Conservation (phyloP, 2,329 filamentous ascomycete genomes). For the Exophiala sp. region DNA sequence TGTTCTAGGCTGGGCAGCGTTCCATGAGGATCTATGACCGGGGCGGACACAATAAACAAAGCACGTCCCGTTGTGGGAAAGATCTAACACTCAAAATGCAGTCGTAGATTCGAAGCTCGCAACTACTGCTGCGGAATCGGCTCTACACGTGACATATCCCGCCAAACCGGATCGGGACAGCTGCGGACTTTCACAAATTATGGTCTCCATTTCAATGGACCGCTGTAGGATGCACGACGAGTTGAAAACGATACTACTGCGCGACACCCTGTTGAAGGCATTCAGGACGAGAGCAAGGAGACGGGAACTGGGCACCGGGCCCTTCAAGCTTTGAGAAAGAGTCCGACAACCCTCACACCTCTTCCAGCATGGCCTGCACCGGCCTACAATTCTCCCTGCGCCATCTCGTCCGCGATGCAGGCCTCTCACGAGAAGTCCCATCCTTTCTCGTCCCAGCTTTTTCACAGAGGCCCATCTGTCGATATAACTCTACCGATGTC, state of each 20-base stretch:
- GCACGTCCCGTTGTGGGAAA: no score
- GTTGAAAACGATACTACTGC: not conserved
- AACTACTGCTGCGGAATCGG: not conserved
- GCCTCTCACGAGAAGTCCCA: conserved; percentile 53
- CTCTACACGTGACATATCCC: not conserved
- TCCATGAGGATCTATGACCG: no score
- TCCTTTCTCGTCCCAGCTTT: conserved; percentile 69
- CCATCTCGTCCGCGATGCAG: conserved; percentile 48
- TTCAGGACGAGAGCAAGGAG: not conserved
- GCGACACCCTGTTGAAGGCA: no score
- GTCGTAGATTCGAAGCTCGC: no score
- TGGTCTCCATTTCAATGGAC: not conserved
- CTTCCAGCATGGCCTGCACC: conserved; percentile 55
- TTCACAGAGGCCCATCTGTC: conserved; percentile 33
- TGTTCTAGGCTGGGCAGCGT: no score
- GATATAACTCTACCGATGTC: conserved; percentile 57
- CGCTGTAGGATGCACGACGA: not conserved
- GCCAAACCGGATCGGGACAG: not conserved
- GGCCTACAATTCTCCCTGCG: conserved; percentile 56
- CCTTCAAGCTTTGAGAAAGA: no score
- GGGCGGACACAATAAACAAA: no score
- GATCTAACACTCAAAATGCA: no score
- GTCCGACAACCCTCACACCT: not conserved
- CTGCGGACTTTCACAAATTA: conserved; percentile 1
- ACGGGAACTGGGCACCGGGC: no score